Conservation (phyloP, 768 basidiomycete genomes). For the Strobilomyces dryophilus region DNA sequence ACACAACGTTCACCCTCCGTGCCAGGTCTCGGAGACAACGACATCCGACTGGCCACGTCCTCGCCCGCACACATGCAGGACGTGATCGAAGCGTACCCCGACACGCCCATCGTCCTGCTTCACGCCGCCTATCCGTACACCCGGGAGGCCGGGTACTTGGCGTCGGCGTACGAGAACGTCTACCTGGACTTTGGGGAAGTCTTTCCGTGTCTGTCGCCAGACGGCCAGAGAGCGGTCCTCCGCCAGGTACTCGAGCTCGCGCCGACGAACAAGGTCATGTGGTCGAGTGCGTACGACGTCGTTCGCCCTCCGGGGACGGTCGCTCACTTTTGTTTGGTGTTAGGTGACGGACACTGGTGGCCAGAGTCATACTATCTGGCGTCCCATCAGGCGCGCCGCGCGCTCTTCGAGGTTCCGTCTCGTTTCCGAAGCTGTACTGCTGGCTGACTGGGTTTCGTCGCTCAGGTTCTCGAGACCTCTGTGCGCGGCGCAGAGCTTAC, state of each 20-base stretch:
- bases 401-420: constrained; percentile 49
- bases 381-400: constrained; percentile 57
- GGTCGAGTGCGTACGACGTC: constrained; percentile 52
- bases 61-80: constrained; percentile 68
- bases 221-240: constrained; percentile 58
- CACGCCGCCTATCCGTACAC: constrained; percentile 79
- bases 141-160: constrained; percentile 73
- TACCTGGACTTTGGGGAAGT: constrained; percentile 80
- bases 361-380: constrained; percentile 76
- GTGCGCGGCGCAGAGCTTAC: constrained; percentile 48
- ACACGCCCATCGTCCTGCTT: constrained; percentile 61
- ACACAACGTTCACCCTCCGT: not conserved
- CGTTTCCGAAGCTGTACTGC: not conserved
- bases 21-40: constrained; percentile 63
- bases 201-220: constrained; percentile 56
- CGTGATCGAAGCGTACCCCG: constrained; percentile 58
- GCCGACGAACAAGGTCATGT: constrained; percentile 77
- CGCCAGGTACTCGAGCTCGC: constrained; percentile 64
- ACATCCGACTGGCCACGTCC: constrained; percentile 53
- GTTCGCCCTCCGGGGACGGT: not conserved
- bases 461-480: constrained; percentile 53
- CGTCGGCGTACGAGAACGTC: constrained; percentile 68
- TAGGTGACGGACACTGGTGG: constrained; percentile 44
- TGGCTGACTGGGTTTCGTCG: constrained; percentile 53
- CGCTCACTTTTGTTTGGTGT: not conserved